Evolutionary conservation across 2,329 filamentous ascomycete species (phyloP).

Genomic region (Aspergillus clavatus): DNA sequence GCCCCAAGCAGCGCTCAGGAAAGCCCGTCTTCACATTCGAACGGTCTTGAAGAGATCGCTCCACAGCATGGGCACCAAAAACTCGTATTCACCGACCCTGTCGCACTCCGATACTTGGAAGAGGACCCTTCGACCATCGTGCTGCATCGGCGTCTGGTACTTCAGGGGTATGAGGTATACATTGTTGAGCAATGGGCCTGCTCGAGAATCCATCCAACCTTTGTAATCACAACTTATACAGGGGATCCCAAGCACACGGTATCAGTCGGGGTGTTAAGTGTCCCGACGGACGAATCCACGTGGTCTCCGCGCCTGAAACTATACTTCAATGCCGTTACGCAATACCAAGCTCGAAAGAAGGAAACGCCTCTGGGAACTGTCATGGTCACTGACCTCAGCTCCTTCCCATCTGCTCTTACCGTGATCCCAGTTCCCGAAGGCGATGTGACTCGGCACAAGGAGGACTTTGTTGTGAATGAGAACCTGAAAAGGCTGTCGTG

Average conservation of each 20-base stretch:
- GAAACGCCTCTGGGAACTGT: constrained; percentile 77
- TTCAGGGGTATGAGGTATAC: constrained; percentile 87
- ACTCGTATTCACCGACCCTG: constrained; percentile 61
- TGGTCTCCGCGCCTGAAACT: constrained; percentile 77
- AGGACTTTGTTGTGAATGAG: constrained; percentile 89
- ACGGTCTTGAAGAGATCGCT: constrained; percentile 12
- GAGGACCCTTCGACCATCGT: constrained; percentile 74
- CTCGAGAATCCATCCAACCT: constrained; percentile 81
- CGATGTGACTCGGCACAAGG: constrained; percentile 72
- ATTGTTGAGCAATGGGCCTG: constrained; percentile 97
- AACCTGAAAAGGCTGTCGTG: constrained; percentile 88
- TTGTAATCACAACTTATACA: constrained; percentile 88
- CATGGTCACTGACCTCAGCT: constrained; percentile 91
- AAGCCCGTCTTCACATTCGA: constrained; percentile 16
- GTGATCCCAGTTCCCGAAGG: constrained; percentile 89
- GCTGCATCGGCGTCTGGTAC: constrained; percentile 63
- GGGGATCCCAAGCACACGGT: constrained; percentile 76
- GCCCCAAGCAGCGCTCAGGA: constrained; percentile 18
- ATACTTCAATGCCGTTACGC: constrained; percentile 80
- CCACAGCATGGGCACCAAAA: constrained; percentile 45
- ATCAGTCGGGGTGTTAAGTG: constrained; percentile 72
- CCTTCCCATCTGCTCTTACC: constrained; percentile 84
- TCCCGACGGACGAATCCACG: constrained; percentile 70
- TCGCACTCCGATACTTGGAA: constrained; percentile 72
- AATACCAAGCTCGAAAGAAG: constrained; percentile 78